Conservation (phyloP, 768 basidiomycete genomes). For the Russula vinacea region DNA sequence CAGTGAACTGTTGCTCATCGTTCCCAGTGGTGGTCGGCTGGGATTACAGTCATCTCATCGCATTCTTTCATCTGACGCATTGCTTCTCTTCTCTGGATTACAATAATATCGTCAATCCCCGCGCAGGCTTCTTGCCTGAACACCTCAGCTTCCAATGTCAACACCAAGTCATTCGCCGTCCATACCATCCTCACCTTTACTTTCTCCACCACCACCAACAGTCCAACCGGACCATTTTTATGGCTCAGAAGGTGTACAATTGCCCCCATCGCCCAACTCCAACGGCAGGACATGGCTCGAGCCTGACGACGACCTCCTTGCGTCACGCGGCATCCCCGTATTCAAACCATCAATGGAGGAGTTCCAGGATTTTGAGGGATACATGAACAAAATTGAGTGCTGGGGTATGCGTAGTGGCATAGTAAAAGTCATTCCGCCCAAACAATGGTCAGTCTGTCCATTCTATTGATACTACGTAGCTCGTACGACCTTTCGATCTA, state of each 20-base stretch:
- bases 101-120: not conserved
- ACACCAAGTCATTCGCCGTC: slow-evolving; percentile 35
- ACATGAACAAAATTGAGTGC: slow-evolving; percentile 79
- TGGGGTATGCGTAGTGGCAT: slow-evolving; percentile 93
- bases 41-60: not conserved
- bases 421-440: slow-evolving; percentile 93
- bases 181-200: slow-evolving; percentile 48
- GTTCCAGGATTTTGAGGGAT: slow-evolving; percentile 87
- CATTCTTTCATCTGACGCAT: not conserved
- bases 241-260: slow-evolving; percentile 45
- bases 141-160: slow-evolving; percentile 19
- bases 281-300: slow-evolving; percentile 64
- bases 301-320: slow-evolving; percentile 76
- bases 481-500: slow-evolving; percentile 35
- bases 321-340: slow-evolving; percentile 89
- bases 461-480: slow-evolving; percentile 25
- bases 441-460: slow-evolving; percentile 70
- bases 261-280: slow-evolving; percentile 60
- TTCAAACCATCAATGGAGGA: slow-evolving; percentile 94
- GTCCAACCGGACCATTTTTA: slow-evolving; percentile 86
- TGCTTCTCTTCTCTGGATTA: not conserved
- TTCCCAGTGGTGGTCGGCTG: not conserved
- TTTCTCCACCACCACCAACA: slow-evolving; percentile 42
- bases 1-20: slow-evolving; percentile 6
- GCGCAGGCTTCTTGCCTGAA: not conserved